Evolutionary conservation across 2,329 filamentous ascomycete species (phyloP), one percentile per base, ranked within the genome.

Genomic region (Cladosporium sp.): DNA sequence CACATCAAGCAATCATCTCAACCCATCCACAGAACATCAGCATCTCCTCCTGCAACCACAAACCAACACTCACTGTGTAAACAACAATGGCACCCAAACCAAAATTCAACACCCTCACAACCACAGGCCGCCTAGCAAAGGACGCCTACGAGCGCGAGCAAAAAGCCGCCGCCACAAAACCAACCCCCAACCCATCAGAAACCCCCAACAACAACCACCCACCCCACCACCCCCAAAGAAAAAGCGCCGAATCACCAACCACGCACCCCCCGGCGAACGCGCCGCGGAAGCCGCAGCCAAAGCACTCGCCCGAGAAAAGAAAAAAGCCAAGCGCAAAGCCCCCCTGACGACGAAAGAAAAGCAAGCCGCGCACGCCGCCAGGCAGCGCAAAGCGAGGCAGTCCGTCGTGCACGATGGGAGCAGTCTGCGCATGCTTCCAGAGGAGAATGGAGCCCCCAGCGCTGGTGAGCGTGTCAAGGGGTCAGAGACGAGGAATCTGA

Each of bases 41-140:
- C n/a, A n/a, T n/a, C n/a, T n/a, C n/a, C n/a, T n/a, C n/a, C n/a
- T n/a, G n/a, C n/a, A n/a, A n/a, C n/a, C n/a, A n/a, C n/a, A n/a
- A n/a, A n/a, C 22, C 22, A 9, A 27, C 22, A 27, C 22, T n/a
- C n/a, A n/a, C n/a, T n/a, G 22, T 4, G 5, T 27, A 9, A 27
- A 9, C 22, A 27, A 27, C 22, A 27, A 36, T 36, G 32, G 11
- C 17, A 5, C 18, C 30, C 7, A 30, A 41, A 17, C 44, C 24
- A 15, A 48, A 24, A 24, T 41, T 40, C 27, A 43, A 54, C 27
- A 47, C 53, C 12, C 43, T 52, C 41, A 52, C 53, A 29, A 54
- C 53, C 11, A 40, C 43, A 22, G 53, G 50, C 13, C 47, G 51
- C 29, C 42, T 52, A 30, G 49, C 44, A 12, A 50, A 45, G 50